Percentiles rank a stretch among this genome's conserved stretches.
Evolutionary conservation across 768 basidiomycete genomes (phyloP).

Genomic region (Kwoniella dejecticola): DNA sequence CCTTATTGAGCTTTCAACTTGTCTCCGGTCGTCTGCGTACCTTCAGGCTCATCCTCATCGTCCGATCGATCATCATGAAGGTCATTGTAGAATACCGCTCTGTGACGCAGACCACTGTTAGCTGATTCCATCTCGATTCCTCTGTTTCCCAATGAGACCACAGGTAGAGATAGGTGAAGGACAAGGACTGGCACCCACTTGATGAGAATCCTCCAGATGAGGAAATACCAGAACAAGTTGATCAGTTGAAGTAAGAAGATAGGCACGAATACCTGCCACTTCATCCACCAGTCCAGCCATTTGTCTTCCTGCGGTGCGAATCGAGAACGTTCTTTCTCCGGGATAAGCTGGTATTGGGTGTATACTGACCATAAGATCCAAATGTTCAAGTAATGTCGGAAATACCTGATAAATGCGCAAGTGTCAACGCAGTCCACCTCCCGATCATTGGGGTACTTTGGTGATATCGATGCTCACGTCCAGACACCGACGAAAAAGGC

Average conservation of each 20-base stretch:
- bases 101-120: slow-evolving; percentile 47
- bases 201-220: slow-evolving; percentile 74
- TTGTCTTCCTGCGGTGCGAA: slow-evolving; percentile 63
- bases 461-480: slow-evolving; percentile 65
- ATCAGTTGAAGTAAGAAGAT: slow-evolving; percentile 74
- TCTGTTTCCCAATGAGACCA: no score
- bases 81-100: slow-evolving; percentile 59
- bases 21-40: slow-evolving; percentile 30
- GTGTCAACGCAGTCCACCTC: no score
- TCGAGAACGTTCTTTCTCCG: slow-evolving; percentile 55
- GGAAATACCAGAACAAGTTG: slow-evolving; percentile 90
- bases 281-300: slow-evolving; percentile 70
- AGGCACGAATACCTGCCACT: slow-evolving; percentile 74
- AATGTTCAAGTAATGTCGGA: slow-evolving; percentile 89
- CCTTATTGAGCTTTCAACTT: slow-evolving; percentile 30
- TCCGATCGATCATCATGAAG: slow-evolving; percentile 73
- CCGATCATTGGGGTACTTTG: background rate
- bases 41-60: slow-evolving; percentile 55
- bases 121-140: background rate
- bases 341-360: slow-evolving; percentile 72
- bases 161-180: background rate
- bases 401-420: slow-evolving; percentile 75
- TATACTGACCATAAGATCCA: slow-evolving; percentile 84
- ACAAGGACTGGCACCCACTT: slow-evolving; percentile 61
- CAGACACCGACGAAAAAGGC: slow-evolving; percentile 69